A percentile compares a stretch with the other conserved stretches of the same genome.
Evolutionary conservation across 805 yeast genomes (phyloP).

Genomic region (Ogataea nonfermentans): DNA sequence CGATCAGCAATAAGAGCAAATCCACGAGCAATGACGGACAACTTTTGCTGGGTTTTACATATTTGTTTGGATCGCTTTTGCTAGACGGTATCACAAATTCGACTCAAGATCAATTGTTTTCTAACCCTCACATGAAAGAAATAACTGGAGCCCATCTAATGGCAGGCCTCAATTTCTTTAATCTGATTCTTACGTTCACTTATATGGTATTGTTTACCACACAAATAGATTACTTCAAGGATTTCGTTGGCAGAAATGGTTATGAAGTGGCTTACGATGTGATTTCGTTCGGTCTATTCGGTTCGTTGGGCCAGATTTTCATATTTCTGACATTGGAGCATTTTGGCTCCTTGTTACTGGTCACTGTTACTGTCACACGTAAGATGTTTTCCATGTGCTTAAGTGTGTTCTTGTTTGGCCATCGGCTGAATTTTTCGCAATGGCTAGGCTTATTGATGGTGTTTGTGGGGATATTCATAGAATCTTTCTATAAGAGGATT

Average conservation of each 20-base stretch:
- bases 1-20: conserved; percentile 35
- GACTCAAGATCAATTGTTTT: conserved; percentile 84
- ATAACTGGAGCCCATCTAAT: conserved; percentile 87
- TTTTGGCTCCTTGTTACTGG: conserved; percentile 80
- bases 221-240: conserved; percentile 49
- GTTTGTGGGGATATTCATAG: conserved; percentile 81
- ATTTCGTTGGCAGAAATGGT: conserved; percentile 46
- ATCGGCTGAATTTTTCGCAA: conserved; percentile 58
- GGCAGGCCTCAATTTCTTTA: conserved; percentile 58
- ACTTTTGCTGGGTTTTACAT: conserved; percentile 53
- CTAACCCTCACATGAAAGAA: conserved; percentile 35
- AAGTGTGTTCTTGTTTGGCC: conserved; percentile 87
- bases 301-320: conserved; percentile 93
- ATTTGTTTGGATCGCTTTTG: conserved; percentile 61
- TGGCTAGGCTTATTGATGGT: conserved; percentile 80
- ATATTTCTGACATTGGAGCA: conserved; percentile 79
- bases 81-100: conserved; percentile 93
- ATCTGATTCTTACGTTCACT: conserved; percentile 43
- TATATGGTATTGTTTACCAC: conserved; percentile 47
- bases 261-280: conserved; percentile 61
- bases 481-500: conserved; percentile 52
- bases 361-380: conserved; percentile 93
- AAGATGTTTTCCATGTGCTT: conserved; percentile 94
- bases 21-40: conserved; percentile 41
- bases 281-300: conserved; percentile 66